Evolutionary conservation across 2,329 filamentous ascomycete genomes (phyloP), one percentile per base, ranked within the genome.

Genomic region (Phialophora chinensis): DNA sequence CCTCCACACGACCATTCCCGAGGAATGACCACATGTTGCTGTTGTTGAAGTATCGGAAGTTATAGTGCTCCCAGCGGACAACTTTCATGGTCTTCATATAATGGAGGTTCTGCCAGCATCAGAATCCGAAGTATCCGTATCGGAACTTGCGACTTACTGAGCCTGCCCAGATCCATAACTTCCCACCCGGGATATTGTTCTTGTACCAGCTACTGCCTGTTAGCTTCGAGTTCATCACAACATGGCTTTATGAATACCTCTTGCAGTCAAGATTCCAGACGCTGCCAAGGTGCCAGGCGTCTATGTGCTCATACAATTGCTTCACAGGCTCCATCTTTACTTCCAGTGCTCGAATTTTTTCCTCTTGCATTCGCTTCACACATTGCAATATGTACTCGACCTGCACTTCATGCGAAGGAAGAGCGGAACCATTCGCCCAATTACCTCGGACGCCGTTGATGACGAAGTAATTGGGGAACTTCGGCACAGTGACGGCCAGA

Each of bases 391-490:
- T 58, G 42, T 70, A 69, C 14, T 69, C 66, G 27, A 57, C 59
- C 25, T 54, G 54, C n/a, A 55, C 57, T 38, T 69, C 64, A 52
- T 58, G 57, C 31, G 60, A 61, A 27, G 66, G 60, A 10, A 68
- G 53, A 33, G 61, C 29, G 31, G 63, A 66, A 2, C 66, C 66
- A 23, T 42, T 47, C 1, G 63, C 55, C 35, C 54, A 62, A 20
- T 66, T 66, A n/a, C 54, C 63, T 47, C 63, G 47, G 23, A 58
- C 54, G 6, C 61, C 69, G 33, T 65, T 65, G 12, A 67, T 27
- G 31, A 66, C 55, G 38, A 69, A 71, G 55, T 63, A 71, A 25
- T 69, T 71, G 49, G 69, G 69, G 33, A 71, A 69, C 27, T 63
- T 59, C 33, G 57, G 58, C 31, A 63, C 66, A 11, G 66, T 61